These are phyloP conservation scores for Petasospora fabianii DNA, from an alignment of 1,139 yeast genomes.

Conservation along the genomic window DNA sequence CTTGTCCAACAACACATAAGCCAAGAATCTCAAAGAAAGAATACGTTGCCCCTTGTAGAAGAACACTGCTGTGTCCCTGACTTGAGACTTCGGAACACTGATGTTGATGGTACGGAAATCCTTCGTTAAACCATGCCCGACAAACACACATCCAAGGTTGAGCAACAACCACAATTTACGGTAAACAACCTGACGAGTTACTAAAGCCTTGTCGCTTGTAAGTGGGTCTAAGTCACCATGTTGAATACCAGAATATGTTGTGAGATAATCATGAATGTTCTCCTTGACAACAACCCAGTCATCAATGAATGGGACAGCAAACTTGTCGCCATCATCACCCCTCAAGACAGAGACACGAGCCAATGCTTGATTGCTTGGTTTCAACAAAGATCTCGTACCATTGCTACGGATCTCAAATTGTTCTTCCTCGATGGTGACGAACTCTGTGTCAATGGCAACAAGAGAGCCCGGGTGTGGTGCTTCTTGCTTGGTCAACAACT, in stretches of 20 bases:
- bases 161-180: slow-evolving; percentile 84
- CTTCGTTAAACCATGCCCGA: slow-evolving; percentile 89
- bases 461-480: slow-evolving; percentile 73
- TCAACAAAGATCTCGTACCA: slow-evolving; percentile 64
- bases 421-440: slow-evolving; percentile 79
- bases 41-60: slow-evolving; percentile 72
- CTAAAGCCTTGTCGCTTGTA: slow-evolving; percentile 65
- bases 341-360: slow-evolving; percentile 89
- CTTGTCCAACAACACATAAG: slow-evolving; percentile 70
- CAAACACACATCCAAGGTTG: slow-evolving; percentile 85
- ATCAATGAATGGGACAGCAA: slow-evolving; percentile 84
- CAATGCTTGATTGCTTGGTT: slow-evolving; percentile 72
- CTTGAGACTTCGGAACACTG: slow-evolving; percentile 80
- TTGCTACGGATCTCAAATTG: slow-evolving; percentile 70
- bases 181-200: slow-evolving; percentile 79
- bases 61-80: slow-evolving; percentile 83
- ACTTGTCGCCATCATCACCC: slow-evolving; percentile 61
- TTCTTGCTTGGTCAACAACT: slow-evolving; percentile 58
- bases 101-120: slow-evolving; percentile 93
- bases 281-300: slow-evolving; percentile 81
- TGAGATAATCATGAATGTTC: slow-evolving; percentile 77
- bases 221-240: slow-evolving; percentile 83
- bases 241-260: slow-evolving; percentile 89
- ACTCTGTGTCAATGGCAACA: slow-evolving; percentile 96
- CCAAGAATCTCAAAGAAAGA: slow-evolving; percentile 82